Conservation (phyloP, 768 basidiomycete genomes). For the Clitopilus hobsonii region DNA sequence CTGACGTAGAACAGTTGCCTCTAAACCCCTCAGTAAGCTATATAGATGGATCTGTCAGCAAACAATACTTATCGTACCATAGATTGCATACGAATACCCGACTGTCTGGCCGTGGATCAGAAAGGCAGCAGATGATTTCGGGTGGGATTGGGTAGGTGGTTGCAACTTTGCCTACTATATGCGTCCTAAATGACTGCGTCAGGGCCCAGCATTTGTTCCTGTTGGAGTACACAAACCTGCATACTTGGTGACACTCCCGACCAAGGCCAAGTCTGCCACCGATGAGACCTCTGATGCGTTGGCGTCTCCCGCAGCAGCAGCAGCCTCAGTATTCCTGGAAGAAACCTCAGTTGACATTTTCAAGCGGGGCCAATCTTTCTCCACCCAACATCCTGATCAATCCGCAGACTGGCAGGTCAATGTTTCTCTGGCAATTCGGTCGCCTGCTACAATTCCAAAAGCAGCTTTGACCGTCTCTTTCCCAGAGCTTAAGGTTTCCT, state of each 20-base stretch:
- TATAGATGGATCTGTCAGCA: neutral
- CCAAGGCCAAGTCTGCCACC: slow-evolving; percentile 17
- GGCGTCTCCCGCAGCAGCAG: slow-evolving; percentile 10
- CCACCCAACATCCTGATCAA: slow-evolving; percentile 35
- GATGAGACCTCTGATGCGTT: too few species aligned
- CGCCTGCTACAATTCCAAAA: slow-evolving; percentile 26
- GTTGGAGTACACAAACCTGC: slow-evolving; percentile 52
- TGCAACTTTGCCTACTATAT: neutral
- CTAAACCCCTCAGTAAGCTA: neutral
- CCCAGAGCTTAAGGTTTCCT: slow-evolving; percentile 41
- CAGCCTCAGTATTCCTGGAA: slow-evolving; percentile 37
- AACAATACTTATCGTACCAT: neutral
- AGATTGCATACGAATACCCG: slow-evolving; percentile 45
- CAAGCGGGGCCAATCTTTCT: slow-evolving; percentile 44
- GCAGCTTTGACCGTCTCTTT: slow-evolving; percentile 39
- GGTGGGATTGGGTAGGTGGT: slow-evolving; percentile 53
- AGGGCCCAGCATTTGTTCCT: slow-evolving; percentile 57
- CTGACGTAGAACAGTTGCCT: slow-evolving; percentile 44
- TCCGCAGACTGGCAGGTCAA: slow-evolving; percentile 52
- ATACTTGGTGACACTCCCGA: slow-evolving; percentile 40
- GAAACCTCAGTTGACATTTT: slow-evolving; percentile 52
- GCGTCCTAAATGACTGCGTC: neutral
- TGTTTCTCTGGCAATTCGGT: slow-evolving; percentile 45
- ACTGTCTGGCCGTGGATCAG: slow-evolving; percentile 43
- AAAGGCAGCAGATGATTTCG: slow-evolving; percentile 51